Conservation (phyloP, 148 eudicot genomes). For the Talinum fruticosum region DNA sequence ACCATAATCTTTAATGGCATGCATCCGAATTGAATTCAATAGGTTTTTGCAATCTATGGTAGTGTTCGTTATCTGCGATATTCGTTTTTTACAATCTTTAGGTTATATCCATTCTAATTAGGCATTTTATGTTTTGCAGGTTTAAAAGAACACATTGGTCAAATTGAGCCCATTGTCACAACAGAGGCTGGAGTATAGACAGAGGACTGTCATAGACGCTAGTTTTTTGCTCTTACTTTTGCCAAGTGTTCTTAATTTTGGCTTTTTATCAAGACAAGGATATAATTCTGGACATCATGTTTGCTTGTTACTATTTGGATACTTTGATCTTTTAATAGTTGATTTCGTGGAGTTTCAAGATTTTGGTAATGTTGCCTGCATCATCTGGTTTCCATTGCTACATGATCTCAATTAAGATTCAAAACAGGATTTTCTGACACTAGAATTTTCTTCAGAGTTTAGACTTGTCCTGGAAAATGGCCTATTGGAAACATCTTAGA, state of each 20-base stretch:
- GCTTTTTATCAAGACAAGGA: constrained; percentile 19
- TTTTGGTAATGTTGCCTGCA: not conserved
- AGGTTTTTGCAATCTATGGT: not conserved
- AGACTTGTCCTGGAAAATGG: no score
- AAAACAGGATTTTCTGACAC: not conserved
- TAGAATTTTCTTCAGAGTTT: no score
- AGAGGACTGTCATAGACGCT: constrained; percentile 19
- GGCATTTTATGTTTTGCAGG: constrained; percentile 12
- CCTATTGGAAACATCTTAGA: no score
- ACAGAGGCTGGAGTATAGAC: constrained; percentile 31
- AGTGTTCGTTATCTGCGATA: not conserved
- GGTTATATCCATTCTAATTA: not conserved
- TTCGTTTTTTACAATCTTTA: not conserved
- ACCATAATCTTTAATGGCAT: no score
- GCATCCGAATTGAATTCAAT: no score
- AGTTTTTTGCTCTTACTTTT: constrained; percentile 21
- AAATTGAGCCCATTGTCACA: constrained; percentile 20
- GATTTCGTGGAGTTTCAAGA: not conserved
- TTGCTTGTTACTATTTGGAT: constrained; percentile 15
- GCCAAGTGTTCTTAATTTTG: constrained; percentile 25
- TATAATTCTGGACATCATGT: constrained; percentile 23
- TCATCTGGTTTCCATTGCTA: not conserved
- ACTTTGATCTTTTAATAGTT: constrained; percentile 16
- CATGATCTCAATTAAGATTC: not conserved
- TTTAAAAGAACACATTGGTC: constrained; percentile 10